A percentile compares a stretch with the other conserved stretches of the same genome.
Evolutionary conservation across 2,329 filamentous ascomycete species (phyloP).

Genomic region (Ceratocystis alfenasii): DNA sequence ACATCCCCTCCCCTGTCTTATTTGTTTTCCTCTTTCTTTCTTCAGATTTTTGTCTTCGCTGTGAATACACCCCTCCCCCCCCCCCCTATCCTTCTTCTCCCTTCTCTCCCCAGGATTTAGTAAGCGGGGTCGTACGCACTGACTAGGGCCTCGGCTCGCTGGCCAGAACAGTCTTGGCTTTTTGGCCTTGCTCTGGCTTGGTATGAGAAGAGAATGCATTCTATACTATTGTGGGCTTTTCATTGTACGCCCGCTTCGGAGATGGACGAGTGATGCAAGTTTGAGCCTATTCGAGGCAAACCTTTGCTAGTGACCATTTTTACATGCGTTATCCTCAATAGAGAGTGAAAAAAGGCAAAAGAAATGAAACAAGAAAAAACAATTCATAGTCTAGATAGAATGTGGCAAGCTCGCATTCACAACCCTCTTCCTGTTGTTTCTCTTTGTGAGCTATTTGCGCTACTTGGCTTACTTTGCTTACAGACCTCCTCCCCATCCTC

Average conservation of each 20-base stretch:
- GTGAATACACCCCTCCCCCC: neutral
- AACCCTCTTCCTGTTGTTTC: neutral
- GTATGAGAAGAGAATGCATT: too few species aligned
- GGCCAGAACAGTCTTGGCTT: neutral
- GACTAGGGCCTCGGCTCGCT: neutral
- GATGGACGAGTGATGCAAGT: neutral
- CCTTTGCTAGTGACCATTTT: neutral
- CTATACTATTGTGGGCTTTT: neutral
- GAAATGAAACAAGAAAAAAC: neutral
- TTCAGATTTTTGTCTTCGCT: too few species aligned
- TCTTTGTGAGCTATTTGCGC: neutral
- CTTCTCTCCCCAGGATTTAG: slow-evolving; percentile 8
- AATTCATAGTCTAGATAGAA: neutral
- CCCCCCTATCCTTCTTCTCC: neutral
- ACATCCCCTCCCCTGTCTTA: neutral
- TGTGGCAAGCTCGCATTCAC: neutral
- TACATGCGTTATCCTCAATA: neutral
- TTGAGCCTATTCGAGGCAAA: neutral
- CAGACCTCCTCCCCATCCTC: neutral
- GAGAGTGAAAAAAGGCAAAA: neutral
- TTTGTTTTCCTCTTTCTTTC: neutral
- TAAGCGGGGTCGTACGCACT: neutral
- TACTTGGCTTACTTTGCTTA: neutral
- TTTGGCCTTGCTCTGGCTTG: neutral
- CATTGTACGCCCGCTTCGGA: neutral